These are phyloP conservation scores for Castanea sativa DNA, from an alignment of 306 rosid species.

Conservation along the genomic window DNA sequence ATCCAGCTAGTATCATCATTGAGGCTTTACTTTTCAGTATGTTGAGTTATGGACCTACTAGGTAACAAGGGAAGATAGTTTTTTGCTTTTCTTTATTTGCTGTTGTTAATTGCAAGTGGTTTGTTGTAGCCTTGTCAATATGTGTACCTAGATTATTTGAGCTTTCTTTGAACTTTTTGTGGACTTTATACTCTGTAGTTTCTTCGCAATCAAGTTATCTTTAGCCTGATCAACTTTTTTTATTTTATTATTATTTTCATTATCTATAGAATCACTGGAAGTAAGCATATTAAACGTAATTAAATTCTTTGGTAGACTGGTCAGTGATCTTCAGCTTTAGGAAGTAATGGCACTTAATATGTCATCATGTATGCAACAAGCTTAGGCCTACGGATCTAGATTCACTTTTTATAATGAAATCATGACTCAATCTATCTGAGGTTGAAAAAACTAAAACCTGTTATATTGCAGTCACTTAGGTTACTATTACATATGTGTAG, in stretches of 20 bases:
- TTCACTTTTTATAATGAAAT: background rate
- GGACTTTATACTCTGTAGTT: background rate
- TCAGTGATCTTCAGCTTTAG: background rate
- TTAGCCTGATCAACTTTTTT: background rate
- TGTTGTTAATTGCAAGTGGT: background rate
- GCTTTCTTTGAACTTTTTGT: background rate
- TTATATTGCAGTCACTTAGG: no score
- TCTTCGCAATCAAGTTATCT: background rate
- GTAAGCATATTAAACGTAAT: background rate
- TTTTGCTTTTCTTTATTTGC: background rate
- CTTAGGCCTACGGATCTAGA: background rate
- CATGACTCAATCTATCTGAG: background rate
- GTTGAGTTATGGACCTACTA: background rate
- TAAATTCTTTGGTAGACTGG: background rate
- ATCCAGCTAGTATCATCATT: background rate
- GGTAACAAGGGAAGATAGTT: background rate
- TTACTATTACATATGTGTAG: no score
- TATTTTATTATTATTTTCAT: no score
- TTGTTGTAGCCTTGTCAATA: background rate
- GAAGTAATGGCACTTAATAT: background rate
- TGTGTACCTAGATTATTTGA: background rate
- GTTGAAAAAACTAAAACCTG: background rate
- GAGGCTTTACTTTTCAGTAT: background rate
- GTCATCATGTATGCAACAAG: background rate
- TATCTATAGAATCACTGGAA: background rate